Evolutionary conservation across 169 alveolate species (phyloP), one percentile per base, ranked within the genome.

Genomic region (Toxoplasma gondii): DNA sequence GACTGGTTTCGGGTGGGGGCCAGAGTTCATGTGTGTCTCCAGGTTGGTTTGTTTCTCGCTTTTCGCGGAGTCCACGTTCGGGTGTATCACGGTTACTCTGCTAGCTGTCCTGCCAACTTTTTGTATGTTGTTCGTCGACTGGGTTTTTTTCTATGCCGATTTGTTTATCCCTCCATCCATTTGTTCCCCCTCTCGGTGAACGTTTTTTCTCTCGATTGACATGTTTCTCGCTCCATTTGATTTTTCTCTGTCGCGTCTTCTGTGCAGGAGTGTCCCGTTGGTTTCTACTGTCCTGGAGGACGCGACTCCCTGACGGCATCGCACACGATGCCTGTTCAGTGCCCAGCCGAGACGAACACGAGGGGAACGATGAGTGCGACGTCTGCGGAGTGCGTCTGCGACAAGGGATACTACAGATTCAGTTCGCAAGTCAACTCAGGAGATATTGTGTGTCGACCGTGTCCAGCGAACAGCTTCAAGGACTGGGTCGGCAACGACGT

Each of bases 241-340:
- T 49, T 49, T 12, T 49, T 12, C 12, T 12, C 22, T 49, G 4
- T 49, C 58, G 58, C 58, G 4, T 12, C 12, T 80, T 82, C 97
- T 87, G 31, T 34, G 4, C 93, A 95, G 88, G 94, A 93, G 34
- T 97, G 98, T 88, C 98, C 98, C 0, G 87, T 91, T n/a, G 98
- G 98, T 0, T 88, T 83, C 41, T 97, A 96, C 90, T 97, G 98
- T 44, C 93, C 94, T n/a, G 97, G 97, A 43, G 97, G 97, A 43
- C 96, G 95, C 49, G 88, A 67, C 49, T 64, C 74, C 41, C 54
- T 29, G n/a, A 88, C 93, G 24, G 45, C 29, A 27, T 19, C 45
- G 44, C 93, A 70, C 74, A 31, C 67, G 38, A 31, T 38, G 45
- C 45, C 88, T n/a, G 87, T 88, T 80, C 27, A 45, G 29, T 95